Conservation (phyloP, 208 protist species). For the Trichomonas tenax region DNA sequence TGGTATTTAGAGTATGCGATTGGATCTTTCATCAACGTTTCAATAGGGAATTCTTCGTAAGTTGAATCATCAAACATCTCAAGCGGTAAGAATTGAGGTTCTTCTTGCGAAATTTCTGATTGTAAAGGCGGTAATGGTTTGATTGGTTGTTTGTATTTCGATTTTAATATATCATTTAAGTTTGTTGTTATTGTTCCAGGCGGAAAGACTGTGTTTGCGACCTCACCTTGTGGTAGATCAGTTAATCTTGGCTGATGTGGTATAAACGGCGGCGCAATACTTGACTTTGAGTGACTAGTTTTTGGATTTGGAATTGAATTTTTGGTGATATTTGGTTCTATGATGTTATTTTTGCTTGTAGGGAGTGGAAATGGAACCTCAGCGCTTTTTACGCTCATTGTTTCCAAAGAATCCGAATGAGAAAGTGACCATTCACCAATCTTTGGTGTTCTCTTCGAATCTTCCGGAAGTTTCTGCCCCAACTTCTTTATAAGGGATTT, state of each 20-base stretch:
- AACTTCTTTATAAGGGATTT: background rate
- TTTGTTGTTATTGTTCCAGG: background rate
- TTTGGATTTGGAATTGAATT: background rate
- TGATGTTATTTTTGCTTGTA: background rate
- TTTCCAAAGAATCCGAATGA: background rate
- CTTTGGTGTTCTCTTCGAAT: background rate
- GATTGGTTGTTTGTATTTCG: background rate
- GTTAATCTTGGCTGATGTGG: background rate
- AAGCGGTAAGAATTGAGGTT: background rate
- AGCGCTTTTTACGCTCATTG: background rate
- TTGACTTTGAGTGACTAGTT: background rate
- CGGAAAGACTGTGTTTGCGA: background rate
- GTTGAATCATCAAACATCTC: background rate
- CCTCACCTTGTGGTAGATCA: background rate
- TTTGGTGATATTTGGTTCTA: background rate
- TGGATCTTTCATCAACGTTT: background rate
- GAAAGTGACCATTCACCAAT: constrained; percentile 9
- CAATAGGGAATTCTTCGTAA: background rate
- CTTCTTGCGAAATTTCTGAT: background rate
- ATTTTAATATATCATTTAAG: background rate
- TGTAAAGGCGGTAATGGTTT: background rate
- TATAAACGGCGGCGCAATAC: background rate
- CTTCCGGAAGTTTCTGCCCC: background rate
- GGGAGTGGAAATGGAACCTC: background rate
- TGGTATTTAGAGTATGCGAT: background rate